Percentiles rank a stretch among this genome's conserved stretches.
These are phyloP conservation scores for Crithidia mellificae DNA, from an alignment of 208 protist genomes.

Conservation along the genomic window DNA sequence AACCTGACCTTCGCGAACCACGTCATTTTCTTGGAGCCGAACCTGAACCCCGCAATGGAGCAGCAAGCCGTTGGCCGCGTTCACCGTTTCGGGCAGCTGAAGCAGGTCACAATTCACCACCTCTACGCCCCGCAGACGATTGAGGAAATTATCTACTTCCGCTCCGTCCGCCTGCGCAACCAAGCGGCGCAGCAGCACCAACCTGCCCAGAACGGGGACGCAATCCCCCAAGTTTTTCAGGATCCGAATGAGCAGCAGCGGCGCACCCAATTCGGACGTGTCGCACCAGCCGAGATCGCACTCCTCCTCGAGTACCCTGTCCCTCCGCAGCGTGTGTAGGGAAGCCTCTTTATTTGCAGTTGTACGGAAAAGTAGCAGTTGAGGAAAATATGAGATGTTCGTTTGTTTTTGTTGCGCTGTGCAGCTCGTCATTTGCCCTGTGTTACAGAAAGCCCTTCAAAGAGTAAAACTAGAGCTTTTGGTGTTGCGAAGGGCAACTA, in stretches of 20 bases:
- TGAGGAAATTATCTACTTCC: conserved; percentile 51
- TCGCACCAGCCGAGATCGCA: conserved; percentile 24
- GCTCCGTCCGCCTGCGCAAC: conserved; percentile 29
- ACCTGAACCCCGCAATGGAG: conserved; percentile 73
- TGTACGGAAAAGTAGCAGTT: too few species aligned
- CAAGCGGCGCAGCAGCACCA: conserved; percentile 12
- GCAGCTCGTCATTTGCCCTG: too few species aligned
- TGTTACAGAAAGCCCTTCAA: too few species aligned
- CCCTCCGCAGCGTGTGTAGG: conserved; percentile 13
- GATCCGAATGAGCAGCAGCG: conserved; percentile 2
- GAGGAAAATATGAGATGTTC: too few species aligned
- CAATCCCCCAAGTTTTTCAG: too few species aligned
- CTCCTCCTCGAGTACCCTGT: conserved; percentile 35
- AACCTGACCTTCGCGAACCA: conserved; percentile 77
- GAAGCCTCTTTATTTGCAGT: too few species aligned
- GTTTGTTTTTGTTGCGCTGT: too few species aligned
- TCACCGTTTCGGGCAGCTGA: conserved; percentile 92
- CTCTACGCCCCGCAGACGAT: conserved; percentile 49
- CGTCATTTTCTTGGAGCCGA: conserved; percentile 75
- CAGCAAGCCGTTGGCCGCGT: conserved; percentile 77
- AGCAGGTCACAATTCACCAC: conserved; percentile 49
- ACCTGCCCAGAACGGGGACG: not conserved
- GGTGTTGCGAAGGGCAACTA: too few species aligned
- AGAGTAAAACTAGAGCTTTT: too few species aligned
- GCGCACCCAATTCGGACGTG: conserved; percentile 26